Percentiles rank a stretch among this genome's conserved stretches.
phyloP scores from a whole-genome alignment of 768 basidiomycete genomes.

The Candolleomyces aberdarensis region DNA sequence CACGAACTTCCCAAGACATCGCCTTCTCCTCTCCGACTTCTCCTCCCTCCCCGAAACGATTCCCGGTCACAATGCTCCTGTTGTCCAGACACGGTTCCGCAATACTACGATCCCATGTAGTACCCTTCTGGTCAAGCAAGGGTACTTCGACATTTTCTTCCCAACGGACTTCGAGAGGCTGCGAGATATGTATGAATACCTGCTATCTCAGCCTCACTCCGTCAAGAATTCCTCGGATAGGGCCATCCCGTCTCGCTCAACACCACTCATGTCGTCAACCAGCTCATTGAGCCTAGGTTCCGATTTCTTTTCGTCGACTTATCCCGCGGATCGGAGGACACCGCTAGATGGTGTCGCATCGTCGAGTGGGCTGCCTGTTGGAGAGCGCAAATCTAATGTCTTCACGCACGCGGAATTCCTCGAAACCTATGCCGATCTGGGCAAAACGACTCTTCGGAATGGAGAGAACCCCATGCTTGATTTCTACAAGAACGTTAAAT shows the following conservation, averaged over 20 bases:
- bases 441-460: slow-evolving; percentile 65
- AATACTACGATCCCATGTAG: slow-evolving; percentile 85
- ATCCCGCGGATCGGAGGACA: slow-evolving; percentile 51
- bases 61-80: slow-evolving; percentile 74
- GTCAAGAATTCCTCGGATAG: slow-evolving; percentile 19
- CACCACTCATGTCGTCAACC: slow-evolving; percentile 50
- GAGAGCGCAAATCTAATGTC: slow-evolving; percentile 78
- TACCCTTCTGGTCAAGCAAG: slow-evolving; percentile 89
- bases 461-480: slow-evolving; percentile 89
- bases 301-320: slow-evolving; percentile 71
- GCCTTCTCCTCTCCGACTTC: slow-evolving; percentile 94
- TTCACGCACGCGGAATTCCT: slow-evolving; percentile 89
- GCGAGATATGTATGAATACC: slow-evolving; percentile 86
- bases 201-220: slow-evolving; percentile 58
- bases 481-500: slow-evolving; percentile 92
- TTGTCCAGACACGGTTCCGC: slow-evolving; percentile 90
- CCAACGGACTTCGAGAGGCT: slow-evolving; percentile 86
- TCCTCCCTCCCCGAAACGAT: slow-evolving; percentile 84
- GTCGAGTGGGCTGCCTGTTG: slow-evolving; percentile 74
- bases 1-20: slow-evolving; percentile 83
- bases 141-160: slow-evolving; percentile 99
- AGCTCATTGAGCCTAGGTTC: slow-evolving; percentile 51
- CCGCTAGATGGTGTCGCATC: slow-evolving; percentile 72
- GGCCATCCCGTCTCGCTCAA: slow-evolving; percentile 31
- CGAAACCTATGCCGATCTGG: slow-evolving; percentile 76